Evolutionary conservation across 768 basidiomycete species (phyloP), one percentile per base, ranked within the genome.

Genomic region (Steccherinum ochraceum): DNA sequence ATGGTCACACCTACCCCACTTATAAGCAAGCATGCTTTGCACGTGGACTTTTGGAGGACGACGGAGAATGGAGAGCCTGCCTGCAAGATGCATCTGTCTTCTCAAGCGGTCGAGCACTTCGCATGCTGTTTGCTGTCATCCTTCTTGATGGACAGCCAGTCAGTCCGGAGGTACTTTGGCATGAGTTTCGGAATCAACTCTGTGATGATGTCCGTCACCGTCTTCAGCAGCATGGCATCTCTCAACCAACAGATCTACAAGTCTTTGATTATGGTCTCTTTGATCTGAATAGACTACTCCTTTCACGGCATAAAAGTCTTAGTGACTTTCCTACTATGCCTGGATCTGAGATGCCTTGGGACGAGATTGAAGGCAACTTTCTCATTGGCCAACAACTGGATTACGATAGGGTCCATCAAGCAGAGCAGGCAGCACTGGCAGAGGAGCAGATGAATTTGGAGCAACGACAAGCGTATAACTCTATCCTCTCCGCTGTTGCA

Each of bases 181-280:
- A 50, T 1, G 49, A 62, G 5, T 76, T 69, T 48, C 54, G 59
- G 12, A n/a, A 39, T 11, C 25, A 61, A 16, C 72, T 78, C 3
- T 76, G 73, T 64, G 71, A 77, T 65, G 71, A 77, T 52, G 58
- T 77, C 2, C 30, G 19, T 3, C 44, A 57, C 41, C 46, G 50
- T 0, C 58, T 76, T 2, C 40, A 42, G 10, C 35, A 12, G 4
- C 45, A 54, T 1, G 50, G 54, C 3, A 43, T 53, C 12, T 18
- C 3, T 0, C 35, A 67, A 12, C 61, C 66, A 2, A 58, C 69
- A 12, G 51, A 67, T 1, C 69, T 67, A 1, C 41, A 69, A 16
- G 46, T 70, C 2, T 68, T 61, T 56, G 69, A 75, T 77, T 59
- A 64, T 73, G 72, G 73, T 7, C 70, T 78, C 2, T 68, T 54